Conservation (phyloP, 306 rosid genomes). For the Dryas alaskensis region DNA sequence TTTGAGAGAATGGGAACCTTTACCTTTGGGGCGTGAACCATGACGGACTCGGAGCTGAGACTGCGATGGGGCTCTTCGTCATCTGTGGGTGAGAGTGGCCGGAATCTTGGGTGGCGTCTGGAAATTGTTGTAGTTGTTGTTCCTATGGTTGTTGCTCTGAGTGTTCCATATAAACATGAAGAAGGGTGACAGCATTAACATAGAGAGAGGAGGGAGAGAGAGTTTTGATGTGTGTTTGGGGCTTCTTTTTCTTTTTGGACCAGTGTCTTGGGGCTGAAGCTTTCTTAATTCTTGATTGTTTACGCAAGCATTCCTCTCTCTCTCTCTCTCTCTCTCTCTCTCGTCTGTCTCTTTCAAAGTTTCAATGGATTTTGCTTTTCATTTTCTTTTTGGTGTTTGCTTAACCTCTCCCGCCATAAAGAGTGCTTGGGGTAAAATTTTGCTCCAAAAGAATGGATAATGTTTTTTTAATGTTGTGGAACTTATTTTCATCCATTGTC, state of each 20-base stretch:
- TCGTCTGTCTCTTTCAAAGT: too few relatives aligned
- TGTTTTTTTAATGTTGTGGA: background rate
- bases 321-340: too few relatives aligned
- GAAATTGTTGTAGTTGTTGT: background rate
- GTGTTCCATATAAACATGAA: background rate
- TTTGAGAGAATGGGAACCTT: background rate
- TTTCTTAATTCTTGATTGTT: too few relatives aligned
- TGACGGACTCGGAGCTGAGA: slow-evolving; percentile 21
- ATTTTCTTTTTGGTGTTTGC: too few relatives aligned
- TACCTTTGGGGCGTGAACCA: slow-evolving; percentile 47
- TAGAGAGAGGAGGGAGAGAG: background rate
- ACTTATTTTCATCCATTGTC: background rate
- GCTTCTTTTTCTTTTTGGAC: too few relatives aligned
- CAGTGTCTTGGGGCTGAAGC: too few relatives aligned
- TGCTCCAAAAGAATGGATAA: background rate
- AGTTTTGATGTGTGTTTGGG: background rate
- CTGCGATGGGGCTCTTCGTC: background rate
- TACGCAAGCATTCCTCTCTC: too few relatives aligned
- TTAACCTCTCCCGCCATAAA: too few relatives aligned
- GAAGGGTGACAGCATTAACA: background rate
- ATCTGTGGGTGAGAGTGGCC: slow-evolving; percentile 13
- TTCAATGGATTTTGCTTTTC: too few relatives aligned
- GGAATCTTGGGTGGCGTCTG: background rate
- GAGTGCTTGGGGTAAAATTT: too few relatives aligned
- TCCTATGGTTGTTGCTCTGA: background rate